Evolutionary conservation across 1,284 basidiomycete genomes (phyloP).

Genomic region (Tilletia walkeri): DNA sequence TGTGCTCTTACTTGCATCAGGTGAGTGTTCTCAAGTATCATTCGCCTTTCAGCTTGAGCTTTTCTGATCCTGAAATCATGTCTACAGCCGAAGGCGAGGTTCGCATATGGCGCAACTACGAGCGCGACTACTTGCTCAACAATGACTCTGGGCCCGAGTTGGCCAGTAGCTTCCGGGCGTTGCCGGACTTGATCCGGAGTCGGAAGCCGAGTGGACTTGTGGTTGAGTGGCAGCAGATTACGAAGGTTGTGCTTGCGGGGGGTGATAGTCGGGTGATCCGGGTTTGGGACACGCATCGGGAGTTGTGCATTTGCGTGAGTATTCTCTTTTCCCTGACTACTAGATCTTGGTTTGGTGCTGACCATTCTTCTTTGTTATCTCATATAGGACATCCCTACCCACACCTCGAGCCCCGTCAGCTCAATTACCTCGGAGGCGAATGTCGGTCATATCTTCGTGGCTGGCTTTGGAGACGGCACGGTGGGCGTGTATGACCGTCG

Average conservation of each 20-base stretch:
- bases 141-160: slow-evolving; percentile 65
- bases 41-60: background rate
- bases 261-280: slow-evolving; percentile 87
- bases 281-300: slow-evolving; percentile 92
- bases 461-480: slow-evolving; percentile 88
- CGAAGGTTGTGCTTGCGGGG: slow-evolving; percentile 79
- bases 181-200: slow-evolving; percentile 72
- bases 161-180: slow-evolving; percentile 87
- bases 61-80: background rate
- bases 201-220: slow-evolving; percentile 78
- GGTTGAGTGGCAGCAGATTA: slow-evolving; percentile 88
- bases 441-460: slow-evolving; percentile 76
- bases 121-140: slow-evolving; percentile 46
- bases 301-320: slow-evolving; percentile 74
- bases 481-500: slow-evolving; percentile 90
- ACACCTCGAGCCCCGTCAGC: slow-evolving; percentile 85
- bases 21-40: slow-evolving; percentile 60
- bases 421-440: slow-evolving; percentile 77
- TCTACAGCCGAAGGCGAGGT: slow-evolving; percentile 80
- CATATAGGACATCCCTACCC: slow-evolving; percentile 76
- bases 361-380: slow-evolving; percentile 18
- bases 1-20: slow-evolving; percentile 81
- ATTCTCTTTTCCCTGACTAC: background rate
- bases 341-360: background rate
- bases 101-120: slow-evolving; percentile 86